Evolutionary conservation across 2,329 filamentous ascomycete species (phyloP).

Genomic region (Phaeoacremonium minimum): DNA sequence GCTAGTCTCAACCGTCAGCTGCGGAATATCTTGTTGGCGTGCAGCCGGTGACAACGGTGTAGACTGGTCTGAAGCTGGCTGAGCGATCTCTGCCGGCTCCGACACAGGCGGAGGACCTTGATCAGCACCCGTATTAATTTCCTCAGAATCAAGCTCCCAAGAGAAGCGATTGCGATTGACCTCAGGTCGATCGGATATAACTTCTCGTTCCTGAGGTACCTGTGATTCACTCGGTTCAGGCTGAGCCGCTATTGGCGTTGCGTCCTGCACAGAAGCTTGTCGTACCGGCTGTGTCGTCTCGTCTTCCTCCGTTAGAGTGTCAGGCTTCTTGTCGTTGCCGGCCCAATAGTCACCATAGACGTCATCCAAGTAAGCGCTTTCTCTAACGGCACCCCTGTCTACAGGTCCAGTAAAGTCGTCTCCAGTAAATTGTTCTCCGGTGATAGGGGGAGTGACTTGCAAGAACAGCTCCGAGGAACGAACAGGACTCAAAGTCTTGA

Average conservation of each 20-base stretch:
- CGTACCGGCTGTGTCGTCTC: no score
- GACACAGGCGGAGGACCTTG: neutral
- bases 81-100: neutral
- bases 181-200: no score
- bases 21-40: constrained; percentile 3
- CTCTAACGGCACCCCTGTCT: constrained; percentile 25
- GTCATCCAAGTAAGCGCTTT: constrained; percentile 60
- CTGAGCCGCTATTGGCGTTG: no score
- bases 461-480: constrained; percentile 16
- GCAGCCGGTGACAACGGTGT: constrained; percentile 1
- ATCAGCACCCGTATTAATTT: constrained; percentile 5
- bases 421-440: no score
- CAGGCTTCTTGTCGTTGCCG: constrained; percentile 33
- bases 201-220: no score
- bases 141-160: constrained; percentile 31
- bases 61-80: neutral
- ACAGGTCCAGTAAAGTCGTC: constrained; percentile 5
- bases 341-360: constrained; percentile 68
- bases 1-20: neutral
- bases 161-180: constrained; percentile 29
- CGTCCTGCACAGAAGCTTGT: no score
- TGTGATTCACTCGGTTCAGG: no score
- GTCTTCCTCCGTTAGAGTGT: constrained; percentile 1
- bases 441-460: no score
- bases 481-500: constrained; percentile 59